phyloP scores from a whole-genome alignment of 2,329 filamentous ascomycete genomes.

The Pseudogymnoascus sp. region DNA sequence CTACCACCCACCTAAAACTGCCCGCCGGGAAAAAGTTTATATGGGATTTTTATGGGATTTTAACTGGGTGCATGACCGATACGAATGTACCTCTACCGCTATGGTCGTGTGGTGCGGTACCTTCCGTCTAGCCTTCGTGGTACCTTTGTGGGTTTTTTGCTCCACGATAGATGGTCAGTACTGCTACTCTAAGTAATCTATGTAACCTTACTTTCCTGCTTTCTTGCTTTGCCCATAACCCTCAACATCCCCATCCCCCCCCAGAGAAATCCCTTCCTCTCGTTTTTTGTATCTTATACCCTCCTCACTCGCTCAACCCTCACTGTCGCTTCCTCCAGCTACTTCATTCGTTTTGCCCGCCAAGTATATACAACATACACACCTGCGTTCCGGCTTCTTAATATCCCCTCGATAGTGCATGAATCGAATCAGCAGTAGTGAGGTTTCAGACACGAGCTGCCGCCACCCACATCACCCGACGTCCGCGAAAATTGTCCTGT shows the following conservation, averaged over 20 bases:
- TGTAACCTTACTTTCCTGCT: background rate
- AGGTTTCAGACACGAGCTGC: background rate
- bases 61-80: background rate
- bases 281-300: background rate
- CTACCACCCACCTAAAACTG: background rate
- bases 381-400: background rate
- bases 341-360: background rate
- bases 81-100: background rate
- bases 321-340: background rate
- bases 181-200: background rate
- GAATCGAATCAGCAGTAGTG: background rate
- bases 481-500: background rate
- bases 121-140: background rate
- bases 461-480: background rate
- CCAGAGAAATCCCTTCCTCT: background rate
- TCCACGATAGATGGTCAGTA: background rate
- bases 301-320: background rate
- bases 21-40: background rate
- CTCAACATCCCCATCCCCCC: background rate
- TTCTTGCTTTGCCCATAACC: background rate
- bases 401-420: background rate
- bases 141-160: background rate
- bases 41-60: background rate
- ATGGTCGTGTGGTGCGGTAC: background rate
- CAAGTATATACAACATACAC: background rate